Evolutionary conservation across 2,329 filamentous ascomycete genomes (phyloP).

Genomic region (Fusarium sarcochroum): DNA sequence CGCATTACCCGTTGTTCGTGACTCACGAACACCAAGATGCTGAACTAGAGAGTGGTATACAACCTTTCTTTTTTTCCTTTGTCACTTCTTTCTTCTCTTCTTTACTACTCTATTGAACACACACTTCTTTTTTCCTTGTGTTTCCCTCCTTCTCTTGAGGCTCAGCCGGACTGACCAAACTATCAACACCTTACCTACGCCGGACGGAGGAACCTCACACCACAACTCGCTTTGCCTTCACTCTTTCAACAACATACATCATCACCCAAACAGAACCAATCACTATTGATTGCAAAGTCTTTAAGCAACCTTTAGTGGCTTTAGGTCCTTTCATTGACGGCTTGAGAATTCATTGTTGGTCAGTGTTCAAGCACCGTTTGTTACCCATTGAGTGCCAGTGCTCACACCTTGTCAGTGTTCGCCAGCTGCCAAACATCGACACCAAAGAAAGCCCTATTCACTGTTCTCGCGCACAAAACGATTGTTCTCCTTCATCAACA

Average conservation of each 20-base stretch:
- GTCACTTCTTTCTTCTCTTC: slow-evolving; percentile 31
- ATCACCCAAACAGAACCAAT: slow-evolving; percentile 17
- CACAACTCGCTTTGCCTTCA: slow-evolving; percentile 16
- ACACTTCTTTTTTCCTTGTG: slow-evolving; percentile 37
- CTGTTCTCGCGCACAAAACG: slow-evolving; percentile 37
- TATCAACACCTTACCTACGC: slow-evolving; percentile 34
- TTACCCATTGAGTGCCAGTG: background rate
- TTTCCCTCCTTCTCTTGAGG: slow-evolving; percentile 33
- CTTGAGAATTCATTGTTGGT: slow-evolving; percentile 19
- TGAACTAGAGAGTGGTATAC: slow-evolving; percentile 41
- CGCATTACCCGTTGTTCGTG: slow-evolving; percentile 43
- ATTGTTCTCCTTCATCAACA: slow-evolving; percentile 24
- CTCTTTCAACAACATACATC: slow-evolving; percentile 20
- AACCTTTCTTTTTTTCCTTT: slow-evolving; percentile 39
- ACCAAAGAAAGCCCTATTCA: slow-evolving; percentile 25
- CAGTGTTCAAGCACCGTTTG: slow-evolving; percentile 25
- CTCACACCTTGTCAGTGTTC: slow-evolving; percentile 38
- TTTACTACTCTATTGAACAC: slow-evolving; percentile 26
- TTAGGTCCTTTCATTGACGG: slow-evolving; percentile 1
- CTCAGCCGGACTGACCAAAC: slow-evolving; percentile 48
- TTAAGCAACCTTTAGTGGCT: background rate
- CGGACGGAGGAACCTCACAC: slow-evolving; percentile 34
- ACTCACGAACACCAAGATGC: slow-evolving; percentile 48
- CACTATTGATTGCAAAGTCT: slow-evolving; percentile 9
- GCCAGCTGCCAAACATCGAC: slow-evolving; percentile 39